A percentile compares a stretch with the other conserved stretches of the same genome.
These are phyloP conservation scores for Digitaria exilis DNA, from an alignment of 202 grass and related monocot species.

Conservation along the genomic window DNA sequence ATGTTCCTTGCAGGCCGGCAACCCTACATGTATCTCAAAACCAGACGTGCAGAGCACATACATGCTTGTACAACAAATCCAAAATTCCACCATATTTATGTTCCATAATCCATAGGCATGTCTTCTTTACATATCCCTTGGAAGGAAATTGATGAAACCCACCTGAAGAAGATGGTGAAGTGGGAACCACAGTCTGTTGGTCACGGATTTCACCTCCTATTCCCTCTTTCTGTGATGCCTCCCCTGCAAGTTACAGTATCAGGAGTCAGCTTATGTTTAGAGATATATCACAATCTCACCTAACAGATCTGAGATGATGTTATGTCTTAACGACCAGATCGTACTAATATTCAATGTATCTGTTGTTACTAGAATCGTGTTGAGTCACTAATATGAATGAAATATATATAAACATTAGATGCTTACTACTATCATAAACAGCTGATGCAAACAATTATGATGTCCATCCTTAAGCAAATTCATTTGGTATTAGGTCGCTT, in stretches of 20 bases:
- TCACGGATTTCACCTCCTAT: constrained; percentile 69
- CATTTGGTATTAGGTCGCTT: background rate
- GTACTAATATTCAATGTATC: background rate
- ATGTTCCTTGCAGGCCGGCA: constrained; percentile 67
- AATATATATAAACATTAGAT: too few relatives aligned
- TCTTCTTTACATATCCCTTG: constrained; percentile 97
- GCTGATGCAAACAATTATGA: too few relatives aligned
- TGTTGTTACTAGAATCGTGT: background rate
- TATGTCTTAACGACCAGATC: background rate
- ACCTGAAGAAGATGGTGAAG: constrained; percentile 98
- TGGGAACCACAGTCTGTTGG: constrained; percentile 71
- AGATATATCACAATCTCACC: background rate
- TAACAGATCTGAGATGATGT: background rate
- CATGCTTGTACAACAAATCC: constrained; percentile 75
- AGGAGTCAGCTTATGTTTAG: constrained; percentile 24
- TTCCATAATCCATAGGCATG: constrained; percentile 83
- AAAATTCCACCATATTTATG: constrained; percentile 92
- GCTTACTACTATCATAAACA: too few relatives aligned
- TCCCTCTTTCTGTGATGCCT: constrained; percentile 70
- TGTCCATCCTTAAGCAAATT: too few relatives aligned
- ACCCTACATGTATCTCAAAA: constrained; percentile 84
- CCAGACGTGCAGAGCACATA: constrained; percentile 63
- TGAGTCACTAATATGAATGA: too few relatives aligned
- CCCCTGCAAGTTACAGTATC: constrained; percentile 57
- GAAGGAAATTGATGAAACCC: constrained; percentile 90